Evolutionary conservation across 306 rosid genomes (phyloP), one percentile per base, ranked within the genome.

Genomic region (Fragaria nilgerrensis): DNA sequence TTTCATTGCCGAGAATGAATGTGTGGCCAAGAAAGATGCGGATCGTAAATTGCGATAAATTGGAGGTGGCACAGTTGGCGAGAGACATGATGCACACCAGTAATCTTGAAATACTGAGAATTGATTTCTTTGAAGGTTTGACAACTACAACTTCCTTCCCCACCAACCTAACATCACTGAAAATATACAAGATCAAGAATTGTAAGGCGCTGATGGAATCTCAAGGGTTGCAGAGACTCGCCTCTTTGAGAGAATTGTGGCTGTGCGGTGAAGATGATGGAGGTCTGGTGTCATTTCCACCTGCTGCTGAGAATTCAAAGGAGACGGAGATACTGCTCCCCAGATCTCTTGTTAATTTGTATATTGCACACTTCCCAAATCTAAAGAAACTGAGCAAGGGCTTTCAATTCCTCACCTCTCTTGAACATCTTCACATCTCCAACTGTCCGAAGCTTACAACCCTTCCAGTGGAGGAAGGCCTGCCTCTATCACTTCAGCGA

Each of bases 351-450:
- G 49, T 37, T 0, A 0, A 0, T 0, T 66, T 83, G n/a, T 0
- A 0, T 14, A 75, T 79, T 0, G 0, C 1, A 0, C 25, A 52
- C 11, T 78, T 79, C 58, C 59, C 25, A 22, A 79, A 75, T 65
- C 83, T 79, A 7, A 14, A 36, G 66, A 23, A 22, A 16, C 67
- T 71, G 16, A 70, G 66, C 72, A 16, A 70, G 70, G 75, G 52
- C 19, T 66, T 83, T 65, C 70, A 19, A 10, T 70, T 12, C 74
- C 80, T 83, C 62, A 47, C 68, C 72, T 79, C 80, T 47, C 86
- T 83, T 55, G 6, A 70, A 47, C 0, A 5, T 3, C 34, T 83
- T 63, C 0, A 0, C n/a, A 2, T 32, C 3, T 2, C 0, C 0
- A 1, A 59, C 16, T 61, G 66, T 61, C 66, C 66, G 37, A 61